Conservation (phyloP, 106 monocot genomes). For the Dioscorea dumetorum region DNA sequence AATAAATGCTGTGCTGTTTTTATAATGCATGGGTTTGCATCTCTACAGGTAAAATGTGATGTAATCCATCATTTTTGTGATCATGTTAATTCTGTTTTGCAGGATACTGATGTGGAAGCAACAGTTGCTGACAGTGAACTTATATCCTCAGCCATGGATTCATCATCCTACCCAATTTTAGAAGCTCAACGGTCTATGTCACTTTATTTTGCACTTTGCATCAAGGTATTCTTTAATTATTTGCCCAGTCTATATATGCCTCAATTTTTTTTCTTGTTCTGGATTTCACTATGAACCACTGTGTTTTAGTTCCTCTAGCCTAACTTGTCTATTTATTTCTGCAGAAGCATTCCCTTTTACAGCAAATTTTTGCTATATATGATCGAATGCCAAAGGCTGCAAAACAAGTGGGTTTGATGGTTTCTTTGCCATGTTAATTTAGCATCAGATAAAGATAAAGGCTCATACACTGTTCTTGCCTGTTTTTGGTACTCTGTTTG, state of each 20-base stretch:
- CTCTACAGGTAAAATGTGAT: too few species aligned
- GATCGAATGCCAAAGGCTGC: constrained; percentile 51
- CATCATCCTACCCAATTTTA: constrained; percentile 27
- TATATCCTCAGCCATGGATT: constrained; percentile 12
- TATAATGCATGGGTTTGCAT: too few species aligned
- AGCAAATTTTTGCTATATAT: constrained; percentile 61
- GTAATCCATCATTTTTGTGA: too few species aligned
- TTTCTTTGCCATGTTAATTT: too few species aligned
- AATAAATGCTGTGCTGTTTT: too few species aligned
- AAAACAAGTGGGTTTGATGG: constrained; percentile 39
- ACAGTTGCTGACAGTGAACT: constrained; percentile 16
- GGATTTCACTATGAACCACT: neutral
- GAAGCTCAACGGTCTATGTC: constrained; percentile 80
- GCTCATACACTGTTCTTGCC: too few species aligned
- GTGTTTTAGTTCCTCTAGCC: neutral
- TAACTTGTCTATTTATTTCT: constrained; percentile 1
- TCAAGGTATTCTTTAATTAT: constrained; percentile 42
- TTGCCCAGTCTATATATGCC: neutral
- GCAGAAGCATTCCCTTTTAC: constrained; percentile 91
- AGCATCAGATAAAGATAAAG: too few species aligned
- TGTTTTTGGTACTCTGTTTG: constrained; percentile 2
- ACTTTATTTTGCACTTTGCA: constrained; percentile 96
- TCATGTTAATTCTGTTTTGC: constrained; percentile 6
- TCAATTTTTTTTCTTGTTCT: neutral
- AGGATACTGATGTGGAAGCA: constrained; percentile 45